phyloP scores from a whole-genome alignment of 441 rosid species.

The Arabidopsis lyrata region DNA sequence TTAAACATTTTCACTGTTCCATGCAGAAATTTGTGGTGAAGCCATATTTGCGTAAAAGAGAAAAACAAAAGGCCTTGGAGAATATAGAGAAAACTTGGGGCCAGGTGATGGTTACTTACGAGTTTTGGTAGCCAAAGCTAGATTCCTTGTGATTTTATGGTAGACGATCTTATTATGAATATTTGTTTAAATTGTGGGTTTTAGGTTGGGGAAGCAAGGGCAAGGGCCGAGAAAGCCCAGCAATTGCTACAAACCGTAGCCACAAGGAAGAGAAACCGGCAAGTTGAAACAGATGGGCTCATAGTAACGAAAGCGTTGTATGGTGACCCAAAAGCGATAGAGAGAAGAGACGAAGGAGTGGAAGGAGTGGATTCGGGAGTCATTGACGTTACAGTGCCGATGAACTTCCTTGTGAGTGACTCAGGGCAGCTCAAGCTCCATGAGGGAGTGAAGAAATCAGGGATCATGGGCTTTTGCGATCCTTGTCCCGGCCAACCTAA shows the following conservation, averaged over 20 bases:
- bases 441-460: constrained; percentile 90
- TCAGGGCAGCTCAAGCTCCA: constrained; percentile 93
- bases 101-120: constrained; percentile 59
- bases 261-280: constrained; percentile 78
- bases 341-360: constrained; percentile 51
- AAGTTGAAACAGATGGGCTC: constrained; percentile 76
- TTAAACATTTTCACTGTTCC: constrained; percentile 14
- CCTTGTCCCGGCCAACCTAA: constrained; percentile 93
- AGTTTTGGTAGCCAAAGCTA: constrained; percentile 14
- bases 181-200: neutral
- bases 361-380: constrained; percentile 60
- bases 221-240: constrained; percentile 82
- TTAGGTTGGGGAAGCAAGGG: constrained; percentile 82
- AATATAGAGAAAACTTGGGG: constrained; percentile 72
- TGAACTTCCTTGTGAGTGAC: constrained; percentile 91
- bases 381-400: constrained; percentile 86
- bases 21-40: constrained; percentile 81
- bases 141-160: constrained; percentile 4
- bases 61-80: constrained; percentile 75
- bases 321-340: constrained; percentile 70
- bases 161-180: neutral
- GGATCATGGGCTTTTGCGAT: constrained; percentile 99
- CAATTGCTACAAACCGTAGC: constrained; percentile 80
- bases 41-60: constrained; percentile 77
- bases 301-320: constrained; percentile 78